Base-by-base conservation (phyloP, 179 eudicot genomes). In the Drosera spatulata region DNA sequence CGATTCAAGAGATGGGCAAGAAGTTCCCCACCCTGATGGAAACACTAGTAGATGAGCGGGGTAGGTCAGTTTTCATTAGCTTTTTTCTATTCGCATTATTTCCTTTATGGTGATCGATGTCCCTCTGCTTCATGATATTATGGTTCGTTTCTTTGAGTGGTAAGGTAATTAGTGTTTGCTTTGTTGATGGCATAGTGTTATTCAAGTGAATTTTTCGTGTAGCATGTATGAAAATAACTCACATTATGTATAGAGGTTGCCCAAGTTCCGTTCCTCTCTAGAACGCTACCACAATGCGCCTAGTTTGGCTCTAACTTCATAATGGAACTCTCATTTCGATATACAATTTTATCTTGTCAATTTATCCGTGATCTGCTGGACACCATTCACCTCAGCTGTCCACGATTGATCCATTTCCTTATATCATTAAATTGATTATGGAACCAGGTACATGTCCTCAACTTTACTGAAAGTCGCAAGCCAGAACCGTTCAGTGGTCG, bases 1-100 rank as follows among this genome's bases (percentile, higher is more conserved):
- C 84, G 66, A 85, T 86, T 73, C 86, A 89, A 84, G 96, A 93
- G 77, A 79, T 89, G 93, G 88, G 96, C 82, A 93, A 89, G 77
- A 69, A 82, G 53, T 86, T 82, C 65, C 99, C 99, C 4, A 86
- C 95, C 60, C 64, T 93, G 13, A 80, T 89, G 96, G 90, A 89
- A 75, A 93, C 96, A 64, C 90, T 93, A 59, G 96, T 93, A 56
- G 82, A 80, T 67, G 99, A 93, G 66, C 81, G 99, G 63, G 99
- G 88, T 75, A 80, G 64, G 99, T 93, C 59, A 88, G 95, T 73
- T 41, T 69, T 66, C 62, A 67, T n/a, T 66, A 56, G 43, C 75
- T 62, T 40, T 52, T 6, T 38, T 38, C 10, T 68, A 10, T 14
- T 37, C 37, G 63, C 38, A 14, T 64, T 42, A 53, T 22, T 64